Conservation (phyloP, 2,329 filamentous ascomycete species). For the Elsinoe perseae region DNA sequence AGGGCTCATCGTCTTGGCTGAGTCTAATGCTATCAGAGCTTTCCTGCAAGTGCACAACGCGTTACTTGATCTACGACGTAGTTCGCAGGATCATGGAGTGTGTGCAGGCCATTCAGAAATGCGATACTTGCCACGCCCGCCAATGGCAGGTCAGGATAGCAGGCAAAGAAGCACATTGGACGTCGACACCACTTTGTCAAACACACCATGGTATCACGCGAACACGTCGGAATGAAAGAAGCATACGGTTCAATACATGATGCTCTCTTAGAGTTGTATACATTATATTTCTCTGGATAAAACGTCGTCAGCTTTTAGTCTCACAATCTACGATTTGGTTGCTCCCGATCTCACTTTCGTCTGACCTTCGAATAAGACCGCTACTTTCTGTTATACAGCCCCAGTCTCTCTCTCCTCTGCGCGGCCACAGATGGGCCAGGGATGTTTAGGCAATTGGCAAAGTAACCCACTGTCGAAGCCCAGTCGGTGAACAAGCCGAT, state of each 20-base stretch:
- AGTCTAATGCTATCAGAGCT: background rate
- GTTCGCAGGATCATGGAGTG: background rate
- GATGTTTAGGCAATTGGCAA: constrained; percentile 57
- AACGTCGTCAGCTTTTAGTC: background rate
- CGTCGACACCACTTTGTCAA: background rate
- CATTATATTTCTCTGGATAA: constrained; percentile 7
- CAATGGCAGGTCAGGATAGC: background rate
- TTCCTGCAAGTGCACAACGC: background rate
- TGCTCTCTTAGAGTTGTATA: background rate
- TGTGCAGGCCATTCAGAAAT: too few relatives aligned
- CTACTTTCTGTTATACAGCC: background rate
- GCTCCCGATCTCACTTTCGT: background rate
- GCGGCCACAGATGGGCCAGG: constrained; percentile 3
- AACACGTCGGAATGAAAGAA: too few relatives aligned
- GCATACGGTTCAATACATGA: too few relatives aligned
- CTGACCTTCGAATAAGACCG: background rate
- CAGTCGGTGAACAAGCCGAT: constrained; percentile 61
- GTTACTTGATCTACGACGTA: background rate
- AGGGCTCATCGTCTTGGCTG: background rate
- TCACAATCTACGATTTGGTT: too few relatives aligned
- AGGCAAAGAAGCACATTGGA: background rate
- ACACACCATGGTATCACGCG: too few relatives aligned
- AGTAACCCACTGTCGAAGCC: constrained; percentile 61
- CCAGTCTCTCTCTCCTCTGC: background rate
- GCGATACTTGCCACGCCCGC: background rate